These are phyloP conservation scores for Cordyceps fumosorosea DNA, from an alignment of 2,329 filamentous ascomycete species.

Conservation along the genomic window DNA sequence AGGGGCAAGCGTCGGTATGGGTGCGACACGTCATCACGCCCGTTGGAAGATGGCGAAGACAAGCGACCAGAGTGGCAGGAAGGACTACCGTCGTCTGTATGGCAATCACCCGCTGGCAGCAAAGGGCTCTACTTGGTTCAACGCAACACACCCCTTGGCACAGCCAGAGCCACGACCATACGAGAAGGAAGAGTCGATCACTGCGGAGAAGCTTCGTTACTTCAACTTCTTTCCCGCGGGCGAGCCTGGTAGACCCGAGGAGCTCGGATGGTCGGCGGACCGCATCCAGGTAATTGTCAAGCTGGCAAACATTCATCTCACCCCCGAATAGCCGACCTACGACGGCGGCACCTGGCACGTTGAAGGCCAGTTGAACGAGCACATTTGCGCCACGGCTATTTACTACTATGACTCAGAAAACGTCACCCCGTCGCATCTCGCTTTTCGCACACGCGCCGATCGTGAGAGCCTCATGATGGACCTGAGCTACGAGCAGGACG, in stretches of 20 bases:
- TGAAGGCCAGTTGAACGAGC: conserved; percentile 55
- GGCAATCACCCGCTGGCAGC: background rate
- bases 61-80: conserved; percentile 20
- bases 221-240: conserved; percentile 16
- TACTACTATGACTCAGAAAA: conserved; percentile 58
- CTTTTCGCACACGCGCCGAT: conserved; percentile 40
- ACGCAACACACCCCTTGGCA: conserved; percentile 20
- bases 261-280: conserved; percentile 18
- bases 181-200: conserved; percentile 15
- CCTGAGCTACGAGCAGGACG: conserved; percentile 26
- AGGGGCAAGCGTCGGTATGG: background rate
- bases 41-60: conserved; percentile 17
- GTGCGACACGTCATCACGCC: conserved; percentile 19
- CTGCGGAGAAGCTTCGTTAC: background rate
- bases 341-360: conserved; percentile 48
- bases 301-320: conserved; percentile 54
- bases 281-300: conserved; percentile 58
- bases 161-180: conserved; percentile 12
- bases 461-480: conserved; percentile 20
- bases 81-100: conserved; percentile 15
- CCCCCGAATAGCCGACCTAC: conserved; percentile 49
- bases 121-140: conserved; percentile 20
- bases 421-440: conserved; percentile 44
- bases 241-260: background rate
- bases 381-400: conserved; percentile 55